These are phyloP conservation scores for Aspergillus wentii DNA, from an alignment of 495 filamentous ascomycete genomes.

Conservation along the genomic window DNA sequence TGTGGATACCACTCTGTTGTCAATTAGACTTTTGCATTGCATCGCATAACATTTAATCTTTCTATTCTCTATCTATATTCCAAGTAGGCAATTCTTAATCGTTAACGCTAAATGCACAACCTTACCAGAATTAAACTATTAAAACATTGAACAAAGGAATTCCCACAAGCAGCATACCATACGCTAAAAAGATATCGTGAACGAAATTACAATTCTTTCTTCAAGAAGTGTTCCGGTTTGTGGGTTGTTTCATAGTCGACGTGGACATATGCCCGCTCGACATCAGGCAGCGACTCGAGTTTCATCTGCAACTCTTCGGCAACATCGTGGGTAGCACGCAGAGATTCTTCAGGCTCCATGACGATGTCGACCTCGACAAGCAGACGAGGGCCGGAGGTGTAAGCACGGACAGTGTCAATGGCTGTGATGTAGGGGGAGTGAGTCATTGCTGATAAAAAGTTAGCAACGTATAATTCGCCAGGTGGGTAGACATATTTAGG, in stretches of 20 bases:
- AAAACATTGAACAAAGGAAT: too few species aligned
- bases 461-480: neutral
- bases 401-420: conserved; percentile 93
- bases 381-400: conserved; percentile 83
- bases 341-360: conserved; percentile 63
- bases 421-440: conserved; percentile 74
- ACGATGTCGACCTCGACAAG: conserved; percentile 90
- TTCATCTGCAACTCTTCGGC: conserved; percentile 94
- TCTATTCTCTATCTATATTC: conserved; percentile 5
- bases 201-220: conserved; percentile 50
- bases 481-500: neutral
- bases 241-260: conserved; percentile 98
- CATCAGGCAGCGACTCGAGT: conserved; percentile 84
- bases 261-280: conserved; percentile 95
- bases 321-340: conserved; percentile 83
- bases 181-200: too few species aligned
- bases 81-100: too few species aligned
- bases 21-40: neutral
- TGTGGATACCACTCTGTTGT: neutral
- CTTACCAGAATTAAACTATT: too few species aligned
- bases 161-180: conserved; percentile 4
- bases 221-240: conserved; percentile 73
- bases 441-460: conserved; percentile 61
- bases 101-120: too few species aligned
- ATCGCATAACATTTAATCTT: neutral